A percentile compares a stretch with the other conserved stretches of the same genome.
Evolutionary conservation across 2,329 filamentous ascomycete species (phyloP).

Genomic region (Sarocladiaceae sp.): DNA sequence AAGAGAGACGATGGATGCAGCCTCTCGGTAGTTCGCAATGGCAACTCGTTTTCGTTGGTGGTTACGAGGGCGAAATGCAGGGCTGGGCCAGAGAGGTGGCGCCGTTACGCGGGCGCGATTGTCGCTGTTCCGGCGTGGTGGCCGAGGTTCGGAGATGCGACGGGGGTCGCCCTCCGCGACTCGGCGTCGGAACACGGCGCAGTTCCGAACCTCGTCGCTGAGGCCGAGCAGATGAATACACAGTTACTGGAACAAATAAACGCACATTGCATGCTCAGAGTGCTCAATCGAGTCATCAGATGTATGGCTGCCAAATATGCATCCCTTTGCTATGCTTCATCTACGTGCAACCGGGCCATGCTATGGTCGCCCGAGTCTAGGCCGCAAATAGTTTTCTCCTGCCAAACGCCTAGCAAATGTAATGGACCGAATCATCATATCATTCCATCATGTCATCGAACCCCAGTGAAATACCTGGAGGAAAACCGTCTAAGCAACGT

Average conservation of each 20-base stretch:
- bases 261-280: background rate
- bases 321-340: background rate
- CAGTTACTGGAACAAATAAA: background rate
- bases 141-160: constrained; percentile 6
- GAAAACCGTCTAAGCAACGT: constrained; percentile 53
- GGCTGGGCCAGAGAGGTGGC: background rate
- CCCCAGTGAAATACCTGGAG: background rate
- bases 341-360: background rate
- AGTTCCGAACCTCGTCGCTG: background rate
- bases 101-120: background rate
- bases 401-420: constrained; percentile 10
- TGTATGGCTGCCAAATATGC: background rate
- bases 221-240: no score
- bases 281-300: background rate
- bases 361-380: background rate
- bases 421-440: constrained; percentile 4
- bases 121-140: background rate
- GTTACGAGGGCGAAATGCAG: background rate
- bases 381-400: background rate
- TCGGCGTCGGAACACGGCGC: constrained; percentile 3
- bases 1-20: background rate
- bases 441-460: no score
- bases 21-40: background rate
- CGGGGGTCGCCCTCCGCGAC: background rate
- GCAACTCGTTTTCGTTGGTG: background rate